Evolutionary conservation across 495 filamentous ascomycete genomes (phyloP).

Genomic region (Trypethelium eluteriae): DNA sequence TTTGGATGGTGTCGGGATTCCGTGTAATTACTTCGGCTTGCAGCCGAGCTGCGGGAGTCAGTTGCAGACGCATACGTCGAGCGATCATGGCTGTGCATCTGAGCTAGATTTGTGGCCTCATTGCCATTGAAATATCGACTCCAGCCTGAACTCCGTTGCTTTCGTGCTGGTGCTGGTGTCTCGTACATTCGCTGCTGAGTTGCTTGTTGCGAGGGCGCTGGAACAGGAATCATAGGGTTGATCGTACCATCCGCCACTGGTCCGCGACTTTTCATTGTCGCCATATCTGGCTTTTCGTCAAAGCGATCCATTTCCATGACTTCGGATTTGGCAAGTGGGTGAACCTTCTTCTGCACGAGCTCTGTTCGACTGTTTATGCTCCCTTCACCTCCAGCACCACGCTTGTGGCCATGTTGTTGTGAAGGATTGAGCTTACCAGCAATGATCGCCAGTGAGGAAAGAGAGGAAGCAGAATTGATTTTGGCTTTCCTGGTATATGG

Average conservation of each 20-base stretch:
- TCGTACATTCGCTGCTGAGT: conserved; percentile 1
- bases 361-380: conserved; percentile 34
- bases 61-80: conserved; percentile 7
- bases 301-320: conserved; percentile 25
- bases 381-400: conserved; percentile 24
- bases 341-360: conserved; percentile 27
- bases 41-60: conserved; percentile 5
- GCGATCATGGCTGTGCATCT: conserved; percentile 1
- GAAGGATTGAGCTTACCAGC: conserved; percentile 33
- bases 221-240: conserved; percentile 4
- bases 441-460: conserved; percentile 38
- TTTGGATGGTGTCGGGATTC: conserved; percentile 5
- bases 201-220: not conserved
- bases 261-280: not conserved
- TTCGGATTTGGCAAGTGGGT: conserved; percentile 27
- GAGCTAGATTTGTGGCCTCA: conserved; percentile 31
- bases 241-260: conserved; percentile 18
- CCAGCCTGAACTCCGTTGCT: conserved; percentile 53
- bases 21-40: conserved; percentile 5
- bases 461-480: conserved; percentile 25
- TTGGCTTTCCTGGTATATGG: conserved; percentile 17
- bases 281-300: not conserved
- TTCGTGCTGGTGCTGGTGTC: conserved; percentile 3
- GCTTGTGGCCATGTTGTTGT: conserved; percentile 31
- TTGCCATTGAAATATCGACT: conserved; percentile 54